Base-by-base conservation (phyloP, 2,329 filamentous ascomycete species). In the Phoma sp. region DNA sequence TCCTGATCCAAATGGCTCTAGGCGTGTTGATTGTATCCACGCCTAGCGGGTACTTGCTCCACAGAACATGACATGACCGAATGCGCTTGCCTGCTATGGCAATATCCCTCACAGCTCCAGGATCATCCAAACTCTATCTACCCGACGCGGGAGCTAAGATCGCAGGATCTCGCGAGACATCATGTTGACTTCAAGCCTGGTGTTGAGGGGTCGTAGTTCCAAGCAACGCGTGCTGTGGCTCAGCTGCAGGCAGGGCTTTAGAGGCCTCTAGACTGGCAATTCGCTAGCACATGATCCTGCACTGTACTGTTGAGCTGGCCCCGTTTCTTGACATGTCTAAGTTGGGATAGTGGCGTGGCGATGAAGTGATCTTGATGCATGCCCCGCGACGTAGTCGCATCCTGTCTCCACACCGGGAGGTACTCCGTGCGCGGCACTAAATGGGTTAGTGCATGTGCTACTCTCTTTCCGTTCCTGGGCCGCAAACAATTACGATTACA, bases 71-170 rank as follows among this genome's bases (percentile, higher is more conserved):
- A 52, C 51, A 60, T 62, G 56, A 62, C 48, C 48, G 33, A 29
- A 22, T 41, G 41, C 43, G 45, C 59, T 58, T 56, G 39, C 43
- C 60, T 43, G 41, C 51, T 37, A 24, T 54, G 58, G 62, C 33
- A 63, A 63, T 53, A 45, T 60, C 21, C 46, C 52, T 61, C 61
- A 60, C 32, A 51, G 50, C 62, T 62, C 58, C 47, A 46, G 39
- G 63, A 64, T 69, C 55, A 39, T 51, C 49, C 51, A 58, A 70
- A 71, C 64, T 69, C 50, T 66, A 71, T 70, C 69, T 73, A 68
- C 41, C 64, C 63, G 62, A 68, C 54, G 57, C 69, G 70, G 70
- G 67, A 70, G 50, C 70, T 73, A 72, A 62, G 53, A 71, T 67
- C 64, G 60, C 53, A 64, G 65, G 62, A 71, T 72, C 66, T 68